Conservation (phyloP, 768 basidiomycete genomes). For the Leccinellum albellum region DNA sequence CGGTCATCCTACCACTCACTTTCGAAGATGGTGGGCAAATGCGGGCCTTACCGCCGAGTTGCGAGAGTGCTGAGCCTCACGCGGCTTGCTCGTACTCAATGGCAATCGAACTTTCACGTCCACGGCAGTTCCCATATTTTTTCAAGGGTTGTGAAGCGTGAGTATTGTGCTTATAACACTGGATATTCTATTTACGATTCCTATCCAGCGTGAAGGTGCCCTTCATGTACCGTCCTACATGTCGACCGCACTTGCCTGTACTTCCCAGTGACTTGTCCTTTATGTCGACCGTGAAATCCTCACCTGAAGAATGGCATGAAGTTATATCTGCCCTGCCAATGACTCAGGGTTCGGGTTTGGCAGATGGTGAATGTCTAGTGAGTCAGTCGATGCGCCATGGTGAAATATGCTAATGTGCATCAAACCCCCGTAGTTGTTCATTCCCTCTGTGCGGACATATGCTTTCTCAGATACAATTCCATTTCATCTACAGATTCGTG, state of each 20-base stretch:
- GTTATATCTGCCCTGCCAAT: constrained; percentile 41
- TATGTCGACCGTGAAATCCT: constrained; percentile 53
- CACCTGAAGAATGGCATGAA: constrained; percentile 68
- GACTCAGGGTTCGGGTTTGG: constrained; percentile 30
- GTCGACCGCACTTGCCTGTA: constrained; percentile 54
- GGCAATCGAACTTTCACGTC: constrained; percentile 38
- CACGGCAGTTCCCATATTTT: constrained; percentile 39
- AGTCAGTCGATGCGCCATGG: constrained; percentile 3
- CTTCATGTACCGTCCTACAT: constrained; percentile 51
- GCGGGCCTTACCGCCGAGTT: constrained; percentile 49
- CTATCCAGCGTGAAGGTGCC: constrained; percentile 43
- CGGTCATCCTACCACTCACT: constrained; percentile 41
- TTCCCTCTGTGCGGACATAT: constrained; percentile 55
- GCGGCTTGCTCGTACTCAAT: constrained; percentile 45
- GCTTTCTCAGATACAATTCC: constrained; percentile 55
- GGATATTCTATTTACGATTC: neutral
- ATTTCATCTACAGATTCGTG: constrained; percentile 61
- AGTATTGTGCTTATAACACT: constrained; percentile 2
- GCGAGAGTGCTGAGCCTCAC: constrained; percentile 22
- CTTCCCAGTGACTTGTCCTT: constrained; percentile 42
- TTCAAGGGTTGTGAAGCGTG: constrained; percentile 48
- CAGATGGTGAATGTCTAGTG: constrained; percentile 51
- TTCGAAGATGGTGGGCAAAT: constrained; percentile 37
- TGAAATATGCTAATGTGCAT: neutral
- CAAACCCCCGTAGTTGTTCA: constrained; percentile 44